Conservation (phyloP, 2,329 filamentous ascomycete genomes). For the Talaromyces sp. region DNA sequence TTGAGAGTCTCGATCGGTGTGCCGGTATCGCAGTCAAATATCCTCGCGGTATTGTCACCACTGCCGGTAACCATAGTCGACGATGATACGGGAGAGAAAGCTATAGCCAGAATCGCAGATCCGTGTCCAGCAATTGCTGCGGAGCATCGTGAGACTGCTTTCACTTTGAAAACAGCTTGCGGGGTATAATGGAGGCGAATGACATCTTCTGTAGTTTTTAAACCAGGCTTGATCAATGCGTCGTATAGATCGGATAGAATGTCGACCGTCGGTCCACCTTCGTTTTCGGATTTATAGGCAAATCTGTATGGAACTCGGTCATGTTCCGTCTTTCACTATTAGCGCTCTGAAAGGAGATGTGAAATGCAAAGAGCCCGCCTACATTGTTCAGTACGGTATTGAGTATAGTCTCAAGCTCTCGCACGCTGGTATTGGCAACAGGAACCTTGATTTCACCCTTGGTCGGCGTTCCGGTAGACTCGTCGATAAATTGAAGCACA, state of each 20-base stretch:
- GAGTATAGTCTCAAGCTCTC: slow-evolving; percentile 81
- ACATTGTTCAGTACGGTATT: slow-evolving; percentile 81
- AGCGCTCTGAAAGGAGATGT: background rate
- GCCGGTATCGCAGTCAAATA: slow-evolving; percentile 94
- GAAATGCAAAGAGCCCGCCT: slow-evolving; percentile 31
- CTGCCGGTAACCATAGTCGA: slow-evolving; percentile 80
- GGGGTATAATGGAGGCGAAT: slow-evolving; percentile 67
- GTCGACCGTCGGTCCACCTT: slow-evolving; percentile 43
- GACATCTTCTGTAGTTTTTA: slow-evolving; percentile 60
- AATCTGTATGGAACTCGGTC: slow-evolving; percentile 67
- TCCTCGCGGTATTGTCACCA: slow-evolving; percentile 84
- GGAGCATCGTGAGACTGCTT: slow-evolving; percentile 85
- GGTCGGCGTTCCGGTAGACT: slow-evolving; percentile 66
- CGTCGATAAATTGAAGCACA: slow-evolving; percentile 84
- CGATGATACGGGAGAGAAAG: slow-evolving; percentile 79
- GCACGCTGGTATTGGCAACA: slow-evolving; percentile 79
- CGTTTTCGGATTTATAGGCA: slow-evolving; percentile 53
- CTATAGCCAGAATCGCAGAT: slow-evolving; percentile 79
- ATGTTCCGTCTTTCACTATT: slow-evolving; percentile 49
- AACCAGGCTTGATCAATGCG: slow-evolving; percentile 50
- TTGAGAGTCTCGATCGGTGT: slow-evolving; percentile 83
- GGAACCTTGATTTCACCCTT: slow-evolving; percentile 73
- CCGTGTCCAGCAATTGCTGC: slow-evolving; percentile 88
- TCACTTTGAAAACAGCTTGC: slow-evolving; percentile 90
- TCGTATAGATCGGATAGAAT: slow-evolving; percentile 52